Conservation (phyloP, 352 stramenopile species). For the Phytophthora sp. region DNA sequence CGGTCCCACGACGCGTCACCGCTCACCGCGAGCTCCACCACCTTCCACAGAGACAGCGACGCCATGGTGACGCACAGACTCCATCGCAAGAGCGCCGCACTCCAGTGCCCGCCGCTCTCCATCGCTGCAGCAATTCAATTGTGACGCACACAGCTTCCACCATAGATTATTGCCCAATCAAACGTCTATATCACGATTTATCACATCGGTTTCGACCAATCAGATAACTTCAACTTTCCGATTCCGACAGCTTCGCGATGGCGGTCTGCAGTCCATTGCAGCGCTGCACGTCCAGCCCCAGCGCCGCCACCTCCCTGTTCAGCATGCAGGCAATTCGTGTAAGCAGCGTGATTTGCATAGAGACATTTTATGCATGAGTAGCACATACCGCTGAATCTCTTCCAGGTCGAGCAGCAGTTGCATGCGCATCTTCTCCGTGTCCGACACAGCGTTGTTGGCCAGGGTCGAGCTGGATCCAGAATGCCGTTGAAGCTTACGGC, state of each 20-base stretch:
- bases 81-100: constrained; percentile 63
- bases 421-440: constrained; percentile 88
- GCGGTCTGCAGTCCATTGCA: constrained; percentile 38
- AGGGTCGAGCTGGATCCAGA: constrained; percentile 25
- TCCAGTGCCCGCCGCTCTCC: constrained; percentile 40
- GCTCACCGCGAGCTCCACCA: constrained; percentile 48
- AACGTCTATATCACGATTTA: constrained; percentile 4
- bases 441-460: constrained; percentile 48
- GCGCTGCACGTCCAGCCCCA: constrained; percentile 51
- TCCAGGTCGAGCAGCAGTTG: constrained; percentile 81
- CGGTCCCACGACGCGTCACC: constrained; percentile 10
- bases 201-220: constrained; percentile 58
- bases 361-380: not conserved
- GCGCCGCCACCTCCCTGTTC: constrained; percentile 52
- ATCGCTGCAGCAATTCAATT: constrained; percentile 21
- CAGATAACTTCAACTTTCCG: constrained; percentile 25
- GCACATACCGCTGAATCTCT: constrained; percentile 67
- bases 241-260: constrained; percentile 33
- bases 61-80: constrained; percentile 57
- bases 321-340: constrained; percentile 1
- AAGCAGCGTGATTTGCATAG: not conserved
- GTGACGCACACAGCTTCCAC: constrained; percentile 27
- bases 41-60: constrained; percentile 78
- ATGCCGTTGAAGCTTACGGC: constrained; percentile 80
- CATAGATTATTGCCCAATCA: constrained; percentile 43